A percentile compares a stretch with the other conserved stretches of the same genome.
Evolutionary conservation across 2,329 filamentous ascomycete species (phyloP).

Genomic region (Clarireedia sp.): DNA sequence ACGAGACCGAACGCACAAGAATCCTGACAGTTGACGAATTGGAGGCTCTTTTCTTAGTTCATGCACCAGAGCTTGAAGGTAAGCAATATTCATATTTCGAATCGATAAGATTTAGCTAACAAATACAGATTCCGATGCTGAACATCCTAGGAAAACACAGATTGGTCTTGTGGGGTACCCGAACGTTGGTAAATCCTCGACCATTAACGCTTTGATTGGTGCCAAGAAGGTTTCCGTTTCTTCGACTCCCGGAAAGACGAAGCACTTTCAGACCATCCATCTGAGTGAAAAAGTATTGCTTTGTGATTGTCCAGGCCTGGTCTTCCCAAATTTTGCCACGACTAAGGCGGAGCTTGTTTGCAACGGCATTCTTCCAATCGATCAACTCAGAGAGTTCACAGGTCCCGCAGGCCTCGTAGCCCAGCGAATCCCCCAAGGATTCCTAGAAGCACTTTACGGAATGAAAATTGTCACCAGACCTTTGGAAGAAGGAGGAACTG

Average conservation of each 20-base stretch:
- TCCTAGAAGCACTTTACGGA: conserved; percentile 89
- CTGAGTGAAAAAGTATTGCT: conserved; percentile 82
- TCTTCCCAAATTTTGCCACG: conserved; percentile 95
- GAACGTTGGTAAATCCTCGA: conserved; percentile 98
- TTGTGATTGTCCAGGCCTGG: conserved; percentile 96
- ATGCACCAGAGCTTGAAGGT: conserved; percentile 56
- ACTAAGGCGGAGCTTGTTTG: conserved; percentile 96
- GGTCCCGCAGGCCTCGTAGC: conserved; percentile 80
- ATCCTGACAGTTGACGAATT: conserved; percentile 92
- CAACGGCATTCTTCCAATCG: conserved; percentile 90
- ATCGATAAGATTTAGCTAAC: conserved; percentile 17
- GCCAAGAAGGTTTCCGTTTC: conserved; percentile 98
- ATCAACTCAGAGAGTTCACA: conserved; percentile 88
- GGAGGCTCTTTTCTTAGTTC: conserved; percentile 76
- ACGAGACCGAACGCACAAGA: conserved; percentile 46
- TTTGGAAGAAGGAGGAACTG: conserved; percentile 86
- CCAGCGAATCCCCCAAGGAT: conserved; percentile 74
- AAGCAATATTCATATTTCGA: conserved; percentile 21
- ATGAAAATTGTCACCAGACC: conserved; percentile 78
- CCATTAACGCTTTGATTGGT: conserved; percentile 97
- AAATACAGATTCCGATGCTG: conserved; percentile 35
- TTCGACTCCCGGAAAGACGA: conserved; percentile 94
- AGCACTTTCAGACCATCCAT: conserved; percentile 98
- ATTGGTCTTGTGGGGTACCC: conserved; percentile 96
- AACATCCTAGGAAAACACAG: conserved; percentile 59